Evolutionary conservation across 257 asterid genomes (phyloP).

Genomic region (Nicotiana otophora): DNA sequence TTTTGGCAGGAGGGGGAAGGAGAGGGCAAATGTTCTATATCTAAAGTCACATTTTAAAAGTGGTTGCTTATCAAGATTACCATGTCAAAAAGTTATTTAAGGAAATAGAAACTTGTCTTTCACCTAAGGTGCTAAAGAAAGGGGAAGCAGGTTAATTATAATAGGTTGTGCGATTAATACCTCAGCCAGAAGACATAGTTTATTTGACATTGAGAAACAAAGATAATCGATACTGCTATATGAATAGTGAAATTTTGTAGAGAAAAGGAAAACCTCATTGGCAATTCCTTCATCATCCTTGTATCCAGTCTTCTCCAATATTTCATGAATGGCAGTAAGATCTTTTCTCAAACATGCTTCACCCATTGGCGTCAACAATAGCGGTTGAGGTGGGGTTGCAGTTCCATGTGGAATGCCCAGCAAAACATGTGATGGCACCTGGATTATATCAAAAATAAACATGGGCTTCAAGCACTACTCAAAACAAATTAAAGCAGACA

Average conservation of each 20-base stretch:
- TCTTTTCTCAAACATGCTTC: constrained; percentile 89
- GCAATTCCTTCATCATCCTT: constrained; percentile 88
- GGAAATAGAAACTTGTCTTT: neutral
- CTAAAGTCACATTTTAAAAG: neutral
- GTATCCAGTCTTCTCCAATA: constrained; percentile 66
- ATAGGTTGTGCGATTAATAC: neutral
- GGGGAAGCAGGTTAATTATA: neutral
- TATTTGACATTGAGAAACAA: neutral
- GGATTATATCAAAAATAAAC: constrained; percentile 5
- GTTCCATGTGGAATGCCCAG: constrained; percentile 41
- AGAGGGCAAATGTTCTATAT: neutral
- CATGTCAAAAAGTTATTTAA: neutral
- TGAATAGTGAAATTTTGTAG: neutral
- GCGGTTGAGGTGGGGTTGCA: constrained; percentile 28
- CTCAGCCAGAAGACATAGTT: neutral
- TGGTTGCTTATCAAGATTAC: neutral
- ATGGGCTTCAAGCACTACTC: neutral
- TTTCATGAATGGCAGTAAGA: constrained; percentile 83
- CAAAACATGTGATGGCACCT: constrained; percentile 64
- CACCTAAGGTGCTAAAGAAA: neutral
- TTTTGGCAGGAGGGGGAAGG: neutral
- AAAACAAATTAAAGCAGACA: neutral
- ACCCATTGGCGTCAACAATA: constrained; percentile 44
- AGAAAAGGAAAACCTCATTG: constrained; percentile 48
- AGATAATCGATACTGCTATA: neutral